Conservation (phyloP, 1,284 basidiomycete species). For the Phaffia rhodozyma region DNA sequence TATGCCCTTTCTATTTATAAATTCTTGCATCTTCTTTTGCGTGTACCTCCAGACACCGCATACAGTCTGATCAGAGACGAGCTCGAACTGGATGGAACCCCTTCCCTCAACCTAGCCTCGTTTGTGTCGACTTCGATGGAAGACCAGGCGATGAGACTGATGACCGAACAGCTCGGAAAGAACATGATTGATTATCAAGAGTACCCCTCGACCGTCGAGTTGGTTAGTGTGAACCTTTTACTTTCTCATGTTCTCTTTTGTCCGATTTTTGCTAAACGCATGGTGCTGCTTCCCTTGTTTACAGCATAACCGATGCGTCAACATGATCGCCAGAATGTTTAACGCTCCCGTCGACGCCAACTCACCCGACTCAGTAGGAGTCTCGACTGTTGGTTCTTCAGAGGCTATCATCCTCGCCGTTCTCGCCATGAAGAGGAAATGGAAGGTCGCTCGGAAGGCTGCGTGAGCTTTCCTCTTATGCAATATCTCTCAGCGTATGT, state of each 20-base stretch:
- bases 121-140: conserved; percentile 26
- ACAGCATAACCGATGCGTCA: conserved; percentile 25
- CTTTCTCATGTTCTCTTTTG: conserved; percentile 22
- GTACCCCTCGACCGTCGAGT: conserved; percentile 27
- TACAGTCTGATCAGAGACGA: conserved; percentile 23
- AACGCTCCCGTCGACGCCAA: conserved; percentile 29
- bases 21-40: neutral
- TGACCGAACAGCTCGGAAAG: conserved; percentile 23
- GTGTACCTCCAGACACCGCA: conserved; percentile 19
- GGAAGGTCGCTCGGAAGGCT: conserved; percentile 28
- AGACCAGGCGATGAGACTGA: conserved; percentile 28
- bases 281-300: neutral
- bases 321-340: conserved; percentile 31
- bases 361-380: conserved; percentile 26
- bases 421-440: conserved; percentile 29
- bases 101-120: conserved; percentile 23
- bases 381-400: conserved; percentile 31
- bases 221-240: conserved; percentile 26
- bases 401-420: conserved; percentile 34
- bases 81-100: conserved; percentile 23
- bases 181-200: conserved; percentile 32
- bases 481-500: too few relatives aligned
- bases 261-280: conserved; percentile 10
- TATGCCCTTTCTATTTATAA: too few relatives aligned
- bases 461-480: conserved; percentile 10